Evolutionary conservation across 2,329 filamentous ascomycete genomes (phyloP), one percentile per base, ranked within the genome.

Genomic region (Xylariaceae sp.): DNA sequence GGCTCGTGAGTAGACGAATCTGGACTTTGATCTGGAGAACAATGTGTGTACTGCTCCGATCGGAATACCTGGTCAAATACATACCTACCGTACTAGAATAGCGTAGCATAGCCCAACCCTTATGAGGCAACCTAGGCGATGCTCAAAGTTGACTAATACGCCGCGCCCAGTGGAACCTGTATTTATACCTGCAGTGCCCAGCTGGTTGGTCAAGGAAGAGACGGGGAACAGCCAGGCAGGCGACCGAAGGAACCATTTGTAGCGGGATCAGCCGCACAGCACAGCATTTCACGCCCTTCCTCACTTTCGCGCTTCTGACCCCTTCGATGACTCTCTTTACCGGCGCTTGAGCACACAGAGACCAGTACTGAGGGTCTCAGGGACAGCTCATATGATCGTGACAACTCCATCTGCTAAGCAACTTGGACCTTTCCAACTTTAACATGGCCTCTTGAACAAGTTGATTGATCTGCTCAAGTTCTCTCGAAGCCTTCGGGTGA

Each of bases 241-340:
- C 64, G 61, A 65, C 54, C 56, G 40, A 54, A 47, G 26, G 46
- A 53, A 47, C 21, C 48, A 51, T 40, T 46, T 50, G 28, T 37
- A 53, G 60, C 67, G 66, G 69, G 66, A 72, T 71, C 70, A 72
- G 69, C 69, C 70, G 69, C 70, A 70, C 64, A 63, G 52, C 64
- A 64, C n/a, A 60, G 53, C 58, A 52, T 58, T 64, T 52, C 52
- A 53, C 53, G 31, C 52, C 53, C 53, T 60, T 53, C 49, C 56
- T 54, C 31, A 53, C 49, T 39, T 24, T 44, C 60, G 49, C 53
- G 44, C 64, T 68, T 59, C 64, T 69, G 68, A 68, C 66, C 62
- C 63, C 40, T 67, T 70, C 67, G 61, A 68, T 70, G 68, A 69
- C 64, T 69, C 31, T 61, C 66, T 62, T 64, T 61, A 53, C 53